Evolutionary conservation across 116 monocot genomes (phyloP).

Genomic region (Phalaenopsis hybrid): DNA sequence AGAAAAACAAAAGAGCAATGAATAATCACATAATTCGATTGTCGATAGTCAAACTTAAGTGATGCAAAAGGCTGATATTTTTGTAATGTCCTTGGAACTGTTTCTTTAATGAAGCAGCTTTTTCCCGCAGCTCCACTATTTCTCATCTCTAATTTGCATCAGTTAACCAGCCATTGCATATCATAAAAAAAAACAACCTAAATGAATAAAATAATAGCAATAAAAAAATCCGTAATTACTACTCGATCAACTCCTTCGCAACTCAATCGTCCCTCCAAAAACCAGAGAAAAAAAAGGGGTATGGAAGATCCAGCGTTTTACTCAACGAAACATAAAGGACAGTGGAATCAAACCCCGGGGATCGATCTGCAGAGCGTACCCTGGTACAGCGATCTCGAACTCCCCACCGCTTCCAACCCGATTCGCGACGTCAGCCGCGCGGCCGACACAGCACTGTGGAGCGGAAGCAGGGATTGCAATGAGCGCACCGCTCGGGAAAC

Average conservation of each 20-base stretch:
- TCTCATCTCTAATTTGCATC: neutral
- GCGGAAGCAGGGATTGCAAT: conserved; percentile 55
- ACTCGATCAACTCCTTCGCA: neutral
- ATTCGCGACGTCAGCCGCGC: conserved; percentile 75
- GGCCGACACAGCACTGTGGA: conserved; percentile 78
- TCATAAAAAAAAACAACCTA: neutral
- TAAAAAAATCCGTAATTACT: neutral
- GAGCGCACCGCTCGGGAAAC: conserved; percentile 23
- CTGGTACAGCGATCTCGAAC: conserved; percentile 66
- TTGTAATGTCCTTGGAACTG: neutral
- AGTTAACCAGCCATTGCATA: neutral
- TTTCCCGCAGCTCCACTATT: neutral
- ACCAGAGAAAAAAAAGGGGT: neutral
- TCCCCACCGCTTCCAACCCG: conserved; percentile 40
- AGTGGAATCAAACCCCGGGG: conserved; percentile 71
- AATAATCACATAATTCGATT: neutral
- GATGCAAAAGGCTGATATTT: neutral
- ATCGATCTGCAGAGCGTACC: conserved; percentile 84
- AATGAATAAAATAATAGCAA: neutral
- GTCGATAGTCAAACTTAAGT: neutral
- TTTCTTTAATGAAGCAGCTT: neutral
- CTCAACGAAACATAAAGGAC: conserved; percentile 6
- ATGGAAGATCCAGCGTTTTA: neutral
- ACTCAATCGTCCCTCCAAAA: neutral
- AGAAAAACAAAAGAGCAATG: neutral